Evolutionary conservation across 208 protist species (phyloP), one percentile per base, ranked within the genome.

Genomic region (Trypanosoma grayi): DNA sequence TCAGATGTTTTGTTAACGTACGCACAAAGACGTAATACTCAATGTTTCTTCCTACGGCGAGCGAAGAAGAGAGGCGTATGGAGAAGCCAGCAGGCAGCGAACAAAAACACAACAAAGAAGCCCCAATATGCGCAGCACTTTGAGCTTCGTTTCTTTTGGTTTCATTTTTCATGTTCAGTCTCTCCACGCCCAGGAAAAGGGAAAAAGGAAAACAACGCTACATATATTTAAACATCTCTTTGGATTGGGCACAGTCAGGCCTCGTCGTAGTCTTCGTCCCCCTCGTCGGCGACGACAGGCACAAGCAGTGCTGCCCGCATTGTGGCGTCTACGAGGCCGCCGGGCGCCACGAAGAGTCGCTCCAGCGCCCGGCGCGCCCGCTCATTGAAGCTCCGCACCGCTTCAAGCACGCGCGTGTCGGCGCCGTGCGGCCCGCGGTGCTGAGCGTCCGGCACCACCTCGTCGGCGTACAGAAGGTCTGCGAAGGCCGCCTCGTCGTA

Each of bases 401-500:
- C 66, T 14, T 74, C 64, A 5, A 60, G 66, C 2, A 77, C 46
- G 16, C 22, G 56, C 4, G 50, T 68, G 27, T 47, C 66, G 1
- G 20, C 60, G 10, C 67, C 64, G 1, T 59, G 48, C 7, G 46
- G 13, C n/a, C n/a, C 33, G 45, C 13, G 30, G 6, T 24, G 60
- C 34, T 71, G 45, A 13, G 79, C 53, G 41, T 76, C 68, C 6
- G 57, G 68, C 52, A 79, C 69, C 13, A 94, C 71, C 50, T 83
- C 81, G 51, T 94, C 87, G 37, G 68, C 87, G 68, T 94, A 93
- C 31, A 94, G 75, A 54, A 94, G 73, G 62, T 94, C 83, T 22
- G 87, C 87, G 70, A 94, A 94, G 9, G 64, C 66, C 18, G 67
- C 72, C 57, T 94, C 87, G 52, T 94, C 76, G 37, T 87, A 60